phyloP scores from a whole-genome alignment of 148 eudicot species.

The Rhododendron ferrugineum region DNA sequence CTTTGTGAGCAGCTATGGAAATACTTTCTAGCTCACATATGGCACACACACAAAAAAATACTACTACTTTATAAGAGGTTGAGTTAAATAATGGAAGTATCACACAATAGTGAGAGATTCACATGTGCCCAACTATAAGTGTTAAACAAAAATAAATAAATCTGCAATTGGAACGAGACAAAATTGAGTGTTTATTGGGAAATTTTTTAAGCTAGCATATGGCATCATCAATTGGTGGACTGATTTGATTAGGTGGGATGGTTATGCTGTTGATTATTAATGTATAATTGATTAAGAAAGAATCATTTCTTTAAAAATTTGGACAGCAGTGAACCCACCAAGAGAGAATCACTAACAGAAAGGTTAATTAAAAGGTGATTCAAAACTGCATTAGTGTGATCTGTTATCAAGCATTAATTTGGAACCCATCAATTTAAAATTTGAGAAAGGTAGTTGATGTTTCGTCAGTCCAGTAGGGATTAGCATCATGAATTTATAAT shows the following conservation, averaged over 20 bases:
- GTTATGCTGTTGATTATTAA: background rate
- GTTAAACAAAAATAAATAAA: background rate
- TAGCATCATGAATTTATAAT: background rate
- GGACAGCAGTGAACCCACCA: constrained; percentile 5
- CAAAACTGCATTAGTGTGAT: background rate
- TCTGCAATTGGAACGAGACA: background rate
- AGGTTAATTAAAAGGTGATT: constrained; percentile 5
- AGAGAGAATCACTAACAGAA: background rate
- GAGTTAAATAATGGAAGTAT: background rate
- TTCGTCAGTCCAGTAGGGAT: background rate
- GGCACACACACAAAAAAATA: background rate
- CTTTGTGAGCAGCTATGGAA: background rate
- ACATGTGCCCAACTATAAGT: background rate
- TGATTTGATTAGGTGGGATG: background rate
- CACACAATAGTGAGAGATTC: background rate
- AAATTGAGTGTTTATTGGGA: background rate
- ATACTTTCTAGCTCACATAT: background rate
- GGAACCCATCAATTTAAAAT: background rate
- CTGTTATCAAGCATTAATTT: background rate
- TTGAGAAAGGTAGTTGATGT: background rate
- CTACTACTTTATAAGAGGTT: background rate
- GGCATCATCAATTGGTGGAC: background rate
- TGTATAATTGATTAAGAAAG: background rate
- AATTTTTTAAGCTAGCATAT: background rate
- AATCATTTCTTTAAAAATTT: background rate